Base-by-base conservation (phyloP, 257 asterid genomes). In the Jasminum sambac region DNA sequence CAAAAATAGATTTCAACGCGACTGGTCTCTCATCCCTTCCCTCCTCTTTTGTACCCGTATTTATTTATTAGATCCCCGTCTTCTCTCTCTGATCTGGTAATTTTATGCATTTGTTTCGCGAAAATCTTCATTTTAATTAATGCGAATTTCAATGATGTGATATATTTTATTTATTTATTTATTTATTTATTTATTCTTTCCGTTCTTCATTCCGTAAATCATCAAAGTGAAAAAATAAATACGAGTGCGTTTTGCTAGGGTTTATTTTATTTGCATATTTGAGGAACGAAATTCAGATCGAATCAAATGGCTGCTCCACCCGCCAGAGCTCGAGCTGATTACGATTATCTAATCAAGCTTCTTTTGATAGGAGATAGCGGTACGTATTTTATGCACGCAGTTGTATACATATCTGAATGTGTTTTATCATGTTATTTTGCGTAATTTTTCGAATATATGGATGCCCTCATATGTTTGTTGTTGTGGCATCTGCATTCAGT, bases 301-400 rank as follows among this genome's bases (percentile, higher is more conserved):
- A 69, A 72, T 83, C 80, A 74, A 83, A 85, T 87, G 90, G 93
- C 90, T 44, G 90, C 86, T 72, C 79, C 88, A 72, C 90, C 93
- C 76, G 86, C 88, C 73, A 78, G 92, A 79, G 93, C 90, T 76
- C 87, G 93, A 67, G 93, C 93, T 39, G 93, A 87, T 83, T 87
- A 87, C 70, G 90, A 87, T 81, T 87, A 76, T 50, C 90, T 85
- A 69, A 87, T 87, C 78, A 87, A 87, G 77, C 93, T 83, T 66
- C 93, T 87, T 38, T 72, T 87, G 86, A 87, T 87, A 80, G 90
- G 90, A 62, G 93, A 87, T 78, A 87, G 93, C 84, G 90, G 90
- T 87, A 14, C 71, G 77, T 79, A 10, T 72, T 60, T 58, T 40
- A 39, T 57, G 17, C 44, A 57, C 23, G 13, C 16, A 2, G 25